Conservation (phyloP, 2,329 filamentous ascomycete species). For the Xylariales sp. region DNA sequence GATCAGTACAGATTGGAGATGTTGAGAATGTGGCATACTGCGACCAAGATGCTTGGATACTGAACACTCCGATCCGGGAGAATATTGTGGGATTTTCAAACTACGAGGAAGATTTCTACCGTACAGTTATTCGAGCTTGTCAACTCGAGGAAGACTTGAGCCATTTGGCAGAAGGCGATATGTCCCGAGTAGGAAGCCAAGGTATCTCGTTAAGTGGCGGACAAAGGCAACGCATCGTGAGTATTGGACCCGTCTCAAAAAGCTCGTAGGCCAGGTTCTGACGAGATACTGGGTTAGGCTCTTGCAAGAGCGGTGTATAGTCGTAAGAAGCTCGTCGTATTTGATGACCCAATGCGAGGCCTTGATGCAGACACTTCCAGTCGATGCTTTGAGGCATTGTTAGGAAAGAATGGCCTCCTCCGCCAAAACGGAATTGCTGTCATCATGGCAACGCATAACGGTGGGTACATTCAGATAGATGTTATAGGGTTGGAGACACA, state of each 20-base stretch:
- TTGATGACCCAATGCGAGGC: constrained; percentile 3
- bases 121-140: constrained; percentile 17
- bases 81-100: constrained; percentile 24
- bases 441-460: constrained; percentile 6
- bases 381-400: constrained; percentile 1
- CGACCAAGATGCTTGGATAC: constrained; percentile 30
- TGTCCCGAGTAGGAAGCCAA: constrained; percentile 37
- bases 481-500: no score
- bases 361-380: constrained; percentile 4
- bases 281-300: not conserved
- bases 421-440: not conserved
- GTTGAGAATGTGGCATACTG: constrained; percentile 29
- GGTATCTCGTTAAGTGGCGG: constrained; percentile 42
- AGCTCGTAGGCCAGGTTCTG: no score
- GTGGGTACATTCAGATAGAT: no score
- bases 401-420: not conserved
- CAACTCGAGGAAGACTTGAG: constrained; percentile 25
- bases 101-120: constrained; percentile 15
- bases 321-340: not conserved
- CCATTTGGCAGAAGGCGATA: constrained; percentile 29
- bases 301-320: constrained; percentile 4
- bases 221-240: constrained; percentile 35
- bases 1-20: constrained; percentile 16
- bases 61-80: constrained; percentile 26
- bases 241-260: no score